phyloP scores from a whole-genome alignment of 208 protist genomes.

The Crithidia thermophila region DNA sequence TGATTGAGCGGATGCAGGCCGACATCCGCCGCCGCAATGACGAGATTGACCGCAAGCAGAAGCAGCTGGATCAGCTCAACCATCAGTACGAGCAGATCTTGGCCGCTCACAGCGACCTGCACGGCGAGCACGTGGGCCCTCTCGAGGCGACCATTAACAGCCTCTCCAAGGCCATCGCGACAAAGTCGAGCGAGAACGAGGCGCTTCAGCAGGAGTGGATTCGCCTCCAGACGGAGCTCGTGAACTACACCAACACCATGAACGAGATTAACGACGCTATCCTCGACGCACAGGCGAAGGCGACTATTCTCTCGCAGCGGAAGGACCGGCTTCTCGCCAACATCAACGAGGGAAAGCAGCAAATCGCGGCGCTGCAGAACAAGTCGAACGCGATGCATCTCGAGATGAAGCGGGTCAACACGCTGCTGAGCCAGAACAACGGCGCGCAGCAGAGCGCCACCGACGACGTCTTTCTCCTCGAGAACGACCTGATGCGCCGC shows the following conservation, averaged over 20 bases:
- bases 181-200: conserved; percentile 91
- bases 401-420: conserved; percentile 95
- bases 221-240: conserved; percentile 94
- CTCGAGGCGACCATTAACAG: conserved; percentile 96
- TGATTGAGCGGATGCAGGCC: conserved; percentile 95
- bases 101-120: conserved; percentile 49
- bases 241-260: conserved; percentile 91
- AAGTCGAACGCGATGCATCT: conserved; percentile 92
- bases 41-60: conserved; percentile 97
- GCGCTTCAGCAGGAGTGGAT: conserved; percentile 96
- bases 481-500: conserved; percentile 89
- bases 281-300: conserved; percentile 83
- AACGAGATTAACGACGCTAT: conserved; percentile 89
- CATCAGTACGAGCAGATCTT: conserved; percentile 92
- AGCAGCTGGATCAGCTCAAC: conserved; percentile 96
- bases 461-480: conserved; percentile 92
- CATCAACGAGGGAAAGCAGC: conserved; percentile 77
- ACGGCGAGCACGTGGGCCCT: conserved; percentile 91
- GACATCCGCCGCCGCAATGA: conserved; percentile 95
- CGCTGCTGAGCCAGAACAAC: conserved; percentile 85
- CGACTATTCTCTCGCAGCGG: conserved; percentile 93
- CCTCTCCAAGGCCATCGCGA: conserved; percentile 91
- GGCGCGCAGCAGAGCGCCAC: conserved; percentile 71
- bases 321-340: conserved; percentile 80
- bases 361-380: conserved; percentile 75